Base-by-base conservation (phyloP, 2,329 filamentous ascomycete genomes). In the Fusarium sp. region DNA sequence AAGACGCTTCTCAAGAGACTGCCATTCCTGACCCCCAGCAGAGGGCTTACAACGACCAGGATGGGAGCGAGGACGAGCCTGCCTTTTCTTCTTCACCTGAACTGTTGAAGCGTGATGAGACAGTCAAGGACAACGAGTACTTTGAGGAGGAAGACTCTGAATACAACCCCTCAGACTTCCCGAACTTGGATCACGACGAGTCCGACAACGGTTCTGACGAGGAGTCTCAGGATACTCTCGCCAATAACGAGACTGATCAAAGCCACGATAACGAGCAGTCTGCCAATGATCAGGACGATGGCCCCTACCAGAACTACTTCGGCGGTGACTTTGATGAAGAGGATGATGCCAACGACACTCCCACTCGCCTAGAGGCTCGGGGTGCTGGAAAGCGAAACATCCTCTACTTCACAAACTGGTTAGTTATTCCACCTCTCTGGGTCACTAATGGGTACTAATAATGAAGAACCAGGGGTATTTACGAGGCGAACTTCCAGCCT, bases 401-500 rank as follows among this genome's bases (percentile, higher is more conserved):
- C 1, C 71, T 87, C 11, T 88, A 88, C 76, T 87, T 87, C 59
- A 83, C 85, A 11, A 87, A 86, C 66, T 88, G 86, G 86, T 87
- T 70, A 60, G 80, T 53, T 50, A 2, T 24, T 34, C 1, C 7
- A 28, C 7, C 18, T 22, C 4, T 52, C 1, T 20, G 4, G 5
- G 11, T 10, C 13, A 63, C 33, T 49, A 36, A 28, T 38, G 8
- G 42, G 24, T 58, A 24, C 34, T 67, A 36, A 55, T 63, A 55
- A 67, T 49, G 63, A 40, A 90, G 60, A 89, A 87, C 73, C 84
- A 81, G 79, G 78, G 75, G 76, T 40, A 92, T 93, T 51, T 96
- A 97, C 75, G 90, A 82, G 24, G 87, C 92, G 56, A 88, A 92
- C 67, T 93, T 91, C 75, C 86, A 91, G 46, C 92, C 92, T 0